phyloP scores from a whole-genome alignment of 2,329 filamentous ascomycete species.

The Bipolaris gigantea region DNA sequence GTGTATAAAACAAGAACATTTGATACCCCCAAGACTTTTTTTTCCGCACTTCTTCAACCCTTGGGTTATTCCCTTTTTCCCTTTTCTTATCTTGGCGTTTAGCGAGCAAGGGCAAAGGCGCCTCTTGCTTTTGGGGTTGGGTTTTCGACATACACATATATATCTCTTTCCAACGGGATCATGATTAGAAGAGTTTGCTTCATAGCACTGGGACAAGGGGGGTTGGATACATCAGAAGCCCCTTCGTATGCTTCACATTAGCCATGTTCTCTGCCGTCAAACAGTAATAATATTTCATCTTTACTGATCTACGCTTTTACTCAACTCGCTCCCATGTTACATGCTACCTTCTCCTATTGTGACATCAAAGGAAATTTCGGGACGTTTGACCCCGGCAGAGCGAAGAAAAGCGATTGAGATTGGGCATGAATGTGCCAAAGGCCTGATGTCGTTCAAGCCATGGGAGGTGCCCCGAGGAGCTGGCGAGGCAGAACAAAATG shows the following conservation, averaged over 20 bases:
- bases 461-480: slow-evolving; percentile 25
- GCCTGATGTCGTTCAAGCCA: slow-evolving; percentile 29
- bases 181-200: slow-evolving; percentile 6
- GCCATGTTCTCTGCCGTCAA: neutral
- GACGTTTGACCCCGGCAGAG: no score
- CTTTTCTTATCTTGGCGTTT: neutral
- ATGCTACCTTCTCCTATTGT: neutral
- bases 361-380: neutral
- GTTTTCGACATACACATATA: no score
- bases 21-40: slow-evolving; percentile 10
- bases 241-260: neutral
- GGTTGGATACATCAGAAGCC: slow-evolving; percentile 2
- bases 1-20: slow-evolving; percentile 7
- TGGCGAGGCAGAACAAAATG: slow-evolving; percentile 24
- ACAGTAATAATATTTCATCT: neutral
- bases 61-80: neutral
- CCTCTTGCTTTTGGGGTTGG: neutral
- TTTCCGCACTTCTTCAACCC: neutral
- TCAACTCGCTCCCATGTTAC: neutral
- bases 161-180: neutral
- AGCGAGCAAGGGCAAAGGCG: neutral
- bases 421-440: slow-evolving; percentile 27
- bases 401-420: neutral
- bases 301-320: neutral
- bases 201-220: slow-evolving; percentile 1